Percentiles rank a stretch among this genome's conserved stretches.
phyloP scores from a whole-genome alignment of 345 rosid species.

The Hypericum perforatum region DNA sequence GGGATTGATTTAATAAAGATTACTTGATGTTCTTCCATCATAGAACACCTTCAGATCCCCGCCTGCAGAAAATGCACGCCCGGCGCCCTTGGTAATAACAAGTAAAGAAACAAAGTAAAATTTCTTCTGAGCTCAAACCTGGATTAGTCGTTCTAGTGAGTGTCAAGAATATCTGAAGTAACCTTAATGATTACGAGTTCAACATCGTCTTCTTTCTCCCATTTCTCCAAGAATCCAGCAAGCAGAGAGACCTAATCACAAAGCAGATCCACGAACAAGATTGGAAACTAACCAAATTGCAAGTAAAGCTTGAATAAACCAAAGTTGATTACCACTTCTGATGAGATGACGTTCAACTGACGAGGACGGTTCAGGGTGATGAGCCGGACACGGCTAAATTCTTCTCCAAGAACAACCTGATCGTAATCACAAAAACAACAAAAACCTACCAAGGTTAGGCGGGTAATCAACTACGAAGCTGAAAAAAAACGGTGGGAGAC shows the following conservation, averaged over 20 bases:
- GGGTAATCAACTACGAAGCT: neutral
- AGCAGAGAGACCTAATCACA: slow-evolving; percentile 54
- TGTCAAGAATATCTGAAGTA: slow-evolving; percentile 4
- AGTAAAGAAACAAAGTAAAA: no score
- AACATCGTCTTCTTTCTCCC: slow-evolving; percentile 61
- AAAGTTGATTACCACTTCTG: slow-evolving; percentile 45
- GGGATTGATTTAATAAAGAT: neutral
- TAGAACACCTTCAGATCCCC: slow-evolving; percentile 89
- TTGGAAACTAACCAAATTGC: neutral
- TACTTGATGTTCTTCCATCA: slow-evolving; percentile 75
- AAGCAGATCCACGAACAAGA: neutral
- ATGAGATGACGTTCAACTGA: slow-evolving; percentile 74
- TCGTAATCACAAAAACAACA: slow-evolving; percentile 3
- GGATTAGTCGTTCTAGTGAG: no score
- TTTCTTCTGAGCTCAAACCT: no score
- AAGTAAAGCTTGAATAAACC: neutral
- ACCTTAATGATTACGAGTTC: slow-evolving; percentile 74
- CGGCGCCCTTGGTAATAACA: slow-evolving; percentile 51
- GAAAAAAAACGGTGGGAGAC: neutral
- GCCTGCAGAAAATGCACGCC: slow-evolving; percentile 93
- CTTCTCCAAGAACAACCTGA: slow-evolving; percentile 76
- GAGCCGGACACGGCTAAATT: slow-evolving; percentile 41
- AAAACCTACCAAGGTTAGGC: neutral
- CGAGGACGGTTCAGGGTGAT: slow-evolving; percentile 77
- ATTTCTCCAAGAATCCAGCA: slow-evolving; percentile 64